Conservation (phyloP, 805 yeast species). For the Teunomyces pallodes region DNA sequence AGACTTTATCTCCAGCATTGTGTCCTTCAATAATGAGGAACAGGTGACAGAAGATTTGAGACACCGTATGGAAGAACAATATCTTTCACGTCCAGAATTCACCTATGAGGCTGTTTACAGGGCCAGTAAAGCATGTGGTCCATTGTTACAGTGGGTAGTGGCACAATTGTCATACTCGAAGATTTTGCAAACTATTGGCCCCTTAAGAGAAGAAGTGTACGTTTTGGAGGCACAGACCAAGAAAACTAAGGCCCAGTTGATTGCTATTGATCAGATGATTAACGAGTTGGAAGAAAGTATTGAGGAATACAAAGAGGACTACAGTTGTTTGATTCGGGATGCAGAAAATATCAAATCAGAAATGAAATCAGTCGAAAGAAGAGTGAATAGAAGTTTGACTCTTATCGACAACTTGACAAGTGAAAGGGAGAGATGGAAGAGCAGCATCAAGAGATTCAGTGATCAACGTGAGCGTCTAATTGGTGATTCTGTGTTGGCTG, state of each 20-base stretch:
- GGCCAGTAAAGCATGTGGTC: constrained; percentile 96
- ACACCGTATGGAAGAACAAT: constrained; percentile 53
- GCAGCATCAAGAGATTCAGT: constrained; percentile 51
- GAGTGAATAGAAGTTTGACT: constrained; percentile 58
- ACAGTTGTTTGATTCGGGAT: constrained; percentile 74
- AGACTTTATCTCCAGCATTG: constrained; percentile 82
- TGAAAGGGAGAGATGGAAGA: constrained; percentile 78
- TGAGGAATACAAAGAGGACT: constrained; percentile 60
- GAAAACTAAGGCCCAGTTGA: constrained; percentile 63
- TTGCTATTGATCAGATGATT: constrained; percentile 81
- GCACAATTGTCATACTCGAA: constrained; percentile 82
- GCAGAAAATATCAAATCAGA: constrained; percentile 72
- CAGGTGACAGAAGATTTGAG: constrained; percentile 57
- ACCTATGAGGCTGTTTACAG: constrained; percentile 73
- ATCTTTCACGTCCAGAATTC: constrained; percentile 61
- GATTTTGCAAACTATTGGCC: constrained; percentile 69
- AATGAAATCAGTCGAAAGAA: constrained; percentile 58
- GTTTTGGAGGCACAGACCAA: constrained; percentile 57
- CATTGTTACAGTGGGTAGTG: constrained; percentile 80
- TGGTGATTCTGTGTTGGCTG: constrained; percentile 65
- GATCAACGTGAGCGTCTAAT: constrained; percentile 44
- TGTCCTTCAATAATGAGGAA: constrained; percentile 62
- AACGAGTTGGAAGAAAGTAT: constrained; percentile 68
- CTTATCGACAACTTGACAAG: constrained; percentile 60
- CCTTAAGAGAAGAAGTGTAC: constrained; percentile 64